Conservation (phyloP, 2,329 filamentous ascomycete species). For the Didymella pomorum region DNA sequence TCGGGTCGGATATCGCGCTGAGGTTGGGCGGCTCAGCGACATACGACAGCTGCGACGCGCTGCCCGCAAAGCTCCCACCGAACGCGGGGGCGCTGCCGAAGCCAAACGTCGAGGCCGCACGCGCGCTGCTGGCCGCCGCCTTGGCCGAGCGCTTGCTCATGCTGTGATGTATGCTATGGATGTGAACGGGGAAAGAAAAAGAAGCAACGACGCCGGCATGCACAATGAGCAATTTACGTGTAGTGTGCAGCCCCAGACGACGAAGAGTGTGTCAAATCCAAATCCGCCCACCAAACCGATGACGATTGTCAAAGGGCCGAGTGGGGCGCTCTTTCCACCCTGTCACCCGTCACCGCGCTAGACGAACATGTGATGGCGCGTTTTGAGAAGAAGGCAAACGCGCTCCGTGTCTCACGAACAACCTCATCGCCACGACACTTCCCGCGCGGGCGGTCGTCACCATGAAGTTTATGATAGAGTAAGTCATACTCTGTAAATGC, state of each 20-base stretch:
- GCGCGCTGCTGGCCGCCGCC: conserved; percentile 69
- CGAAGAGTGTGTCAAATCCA: conserved; percentile 12
- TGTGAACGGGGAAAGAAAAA: conserved; percentile 12
- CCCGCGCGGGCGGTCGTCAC: conserved; percentile 28
- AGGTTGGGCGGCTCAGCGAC: conserved; percentile 86
- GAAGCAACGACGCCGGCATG: conserved; percentile 15
- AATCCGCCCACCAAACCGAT: conserved; percentile 14
- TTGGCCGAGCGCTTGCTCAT: conserved; percentile 70
- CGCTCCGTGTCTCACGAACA: conserved; percentile 22
- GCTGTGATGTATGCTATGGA: conserved; percentile 23
- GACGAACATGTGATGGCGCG: conserved; percentile 21
- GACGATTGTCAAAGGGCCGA: conserved; percentile 16
- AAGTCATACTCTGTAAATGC: conserved; percentile 32
- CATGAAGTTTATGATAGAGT: conserved; percentile 84
- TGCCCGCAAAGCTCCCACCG: conserved; percentile 56
- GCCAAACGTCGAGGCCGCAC: conserved; percentile 60
- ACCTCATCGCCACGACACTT: conserved; percentile 31
- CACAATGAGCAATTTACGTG: conserved; percentile 1
- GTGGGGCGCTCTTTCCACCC: conserved; percentile 10
- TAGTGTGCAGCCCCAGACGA: not conserved
- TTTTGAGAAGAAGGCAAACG: conserved; percentile 18
- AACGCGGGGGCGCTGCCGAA: conserved; percentile 49
- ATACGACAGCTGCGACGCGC: conserved; percentile 78
- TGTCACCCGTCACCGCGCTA: conserved; percentile 4
- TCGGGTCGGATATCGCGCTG: conserved; percentile 76